Base-by-base conservation (phyloP, 768 basidiomycete species). In the Pleurotus cornucopiae region DNA sequence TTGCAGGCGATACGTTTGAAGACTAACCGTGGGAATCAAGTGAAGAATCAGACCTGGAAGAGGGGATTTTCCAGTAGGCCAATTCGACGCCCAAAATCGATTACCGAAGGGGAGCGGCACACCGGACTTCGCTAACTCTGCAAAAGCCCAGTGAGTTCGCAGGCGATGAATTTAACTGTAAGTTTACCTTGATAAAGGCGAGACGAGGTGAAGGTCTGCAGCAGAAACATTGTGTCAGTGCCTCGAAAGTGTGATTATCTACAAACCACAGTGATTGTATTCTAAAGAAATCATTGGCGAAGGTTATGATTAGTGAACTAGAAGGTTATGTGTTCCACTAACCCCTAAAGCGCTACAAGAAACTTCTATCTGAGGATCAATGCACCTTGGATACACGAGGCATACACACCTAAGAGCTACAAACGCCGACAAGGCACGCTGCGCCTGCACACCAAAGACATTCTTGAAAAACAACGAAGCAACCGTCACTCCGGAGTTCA, bases 51-150 rank as follows among this genome's bases (percentile, higher is more conserved):
- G 71, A 0, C 80, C 83, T 0, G 82, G 80, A 20, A 83, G 63
- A 0, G 83, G 83, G 0, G 83, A 78, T 58, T 78, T 78, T 6
- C 81, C 79, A 1, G 78, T 80, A 1, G 81, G 81, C 82, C 81
- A 82, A 62, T 83, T 84, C 1, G 80, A 81, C 1, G 83, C 83
- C 82, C 81, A 83, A 61, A 84, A 80, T 26, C 65, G 73, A 59
- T 79, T 83, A 2, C 80, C 80, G 51, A 82, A 82, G 0, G 82
- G 82, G 0, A 84, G 72, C 7, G 82, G 82, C 14, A 84, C 69
- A 0, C 83, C 83, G 62, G 83, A 82, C 57, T 85, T 85, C 2
- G 83, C 83, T 3, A 85, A 75, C 51, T 84, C 83, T 78, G 49
- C 30, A 44, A 2, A 14, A 34, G 6, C 30, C 30, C 37, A 21